These are phyloP conservation scores for Boletus tylopilopsis DNA, from an alignment of 768 basidiomycete genomes.

Conservation along the genomic window DNA sequence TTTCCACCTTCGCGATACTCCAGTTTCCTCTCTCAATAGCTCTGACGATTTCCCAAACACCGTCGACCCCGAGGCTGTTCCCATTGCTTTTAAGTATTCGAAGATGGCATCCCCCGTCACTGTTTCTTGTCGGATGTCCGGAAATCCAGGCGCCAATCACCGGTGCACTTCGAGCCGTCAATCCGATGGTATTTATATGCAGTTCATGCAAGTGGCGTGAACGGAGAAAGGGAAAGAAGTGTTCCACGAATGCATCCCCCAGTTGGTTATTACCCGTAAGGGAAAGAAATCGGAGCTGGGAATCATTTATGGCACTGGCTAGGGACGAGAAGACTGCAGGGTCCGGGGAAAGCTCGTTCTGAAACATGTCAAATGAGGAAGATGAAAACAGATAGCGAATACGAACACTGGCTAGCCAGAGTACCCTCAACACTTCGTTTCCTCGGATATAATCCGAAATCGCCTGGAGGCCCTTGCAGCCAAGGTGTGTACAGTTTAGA, in stretches of 20 bases:
- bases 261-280: conserved; percentile 47
- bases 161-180: conserved; percentile 43
- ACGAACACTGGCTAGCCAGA: conserved; percentile 58
- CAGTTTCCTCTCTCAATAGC: conserved; percentile 50
- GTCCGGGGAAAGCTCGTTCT: conserved; percentile 42
- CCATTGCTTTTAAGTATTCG: conserved; percentile 51
- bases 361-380: conserved; percentile 19
- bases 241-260: conserved; percentile 45
- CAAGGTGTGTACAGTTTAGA: conserved; percentile 52
- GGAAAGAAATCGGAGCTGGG: conserved; percentile 46
- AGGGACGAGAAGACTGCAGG: conserved; percentile 36
- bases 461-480: conserved; percentile 48
- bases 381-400: neutral
- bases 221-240: conserved; percentile 48
- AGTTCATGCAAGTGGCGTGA: conserved; percentile 48
- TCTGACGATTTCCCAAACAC: conserved; percentile 44
- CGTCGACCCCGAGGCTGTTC: conserved; percentile 50
- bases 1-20: conserved; percentile 45
- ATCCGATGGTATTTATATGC: conserved; percentile 45
- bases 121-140: conserved; percentile 24
- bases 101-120: conserved; percentile 36
- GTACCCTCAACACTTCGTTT: conserved; percentile 40
- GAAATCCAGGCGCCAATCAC: conserved; percentile 48
- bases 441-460: conserved; percentile 49
- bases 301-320: conserved; percentile 49